Percentiles rank a stretch among this genome's conserved stretches.
These are phyloP conservation scores for Otatea glauca DNA, from an alignment of 176 grass and related monocot species.

Conservation along the genomic window DNA sequence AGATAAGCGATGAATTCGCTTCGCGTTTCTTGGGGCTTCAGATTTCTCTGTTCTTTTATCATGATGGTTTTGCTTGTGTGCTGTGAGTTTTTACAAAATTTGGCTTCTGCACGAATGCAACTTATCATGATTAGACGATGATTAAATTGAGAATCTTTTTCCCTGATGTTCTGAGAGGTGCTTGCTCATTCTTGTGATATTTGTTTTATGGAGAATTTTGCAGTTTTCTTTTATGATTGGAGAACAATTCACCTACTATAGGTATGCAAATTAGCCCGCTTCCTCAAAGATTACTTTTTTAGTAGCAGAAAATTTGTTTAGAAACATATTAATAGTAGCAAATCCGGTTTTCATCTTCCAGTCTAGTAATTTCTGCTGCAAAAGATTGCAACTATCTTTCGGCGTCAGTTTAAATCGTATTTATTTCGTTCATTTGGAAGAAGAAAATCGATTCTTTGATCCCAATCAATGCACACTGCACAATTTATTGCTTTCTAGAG, in stretches of 20 bases:
- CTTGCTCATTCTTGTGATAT: background rate
- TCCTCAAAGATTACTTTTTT: background rate
- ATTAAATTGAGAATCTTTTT: background rate
- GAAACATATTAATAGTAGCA: background rate
- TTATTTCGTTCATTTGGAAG: background rate
- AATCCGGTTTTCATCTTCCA: background rate
- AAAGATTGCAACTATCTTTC: background rate
- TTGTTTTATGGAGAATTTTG: background rate
- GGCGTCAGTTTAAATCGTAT: constrained; percentile 3
- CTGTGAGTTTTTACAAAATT: background rate
- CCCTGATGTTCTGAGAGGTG: background rate
- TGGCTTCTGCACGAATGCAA: background rate
- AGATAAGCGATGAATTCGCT: background rate
- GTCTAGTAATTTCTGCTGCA: background rate
- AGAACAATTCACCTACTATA: background rate
- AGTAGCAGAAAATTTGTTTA: background rate
- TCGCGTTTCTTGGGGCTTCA: background rate
- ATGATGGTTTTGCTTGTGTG: too few species aligned
- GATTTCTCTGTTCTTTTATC: background rate
- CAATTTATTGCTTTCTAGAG: background rate
- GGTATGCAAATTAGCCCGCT: background rate
- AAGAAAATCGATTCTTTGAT: background rate
- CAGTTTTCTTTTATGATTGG: background rate
- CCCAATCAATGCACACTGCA: background rate
- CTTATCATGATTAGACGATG: background rate